Evolutionary conservation across 164 flowering plant genomes (phyloP), one percentile per base, ranked within the genome.

Genomic region (Hamamelis virginiana): DNA sequence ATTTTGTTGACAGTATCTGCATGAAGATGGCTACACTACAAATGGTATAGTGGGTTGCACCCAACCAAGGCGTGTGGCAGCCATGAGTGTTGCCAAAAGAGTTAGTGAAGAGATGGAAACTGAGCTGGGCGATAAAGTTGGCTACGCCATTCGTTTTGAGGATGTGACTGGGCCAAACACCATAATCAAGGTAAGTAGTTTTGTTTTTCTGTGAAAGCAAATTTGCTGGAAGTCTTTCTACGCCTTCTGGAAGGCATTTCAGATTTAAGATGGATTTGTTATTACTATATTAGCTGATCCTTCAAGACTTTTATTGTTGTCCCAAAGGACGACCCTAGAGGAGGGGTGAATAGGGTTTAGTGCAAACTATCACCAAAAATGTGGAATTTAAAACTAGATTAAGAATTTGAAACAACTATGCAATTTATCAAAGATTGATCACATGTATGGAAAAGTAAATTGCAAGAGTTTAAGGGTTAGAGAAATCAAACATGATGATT

Each of bases 71-170:
- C 94, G 96, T 82, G 99, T 93, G 50, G 99, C 98, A 19, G 98
- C 99, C 14, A 93, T 96, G 99, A 93, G 99, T 81, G 99, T 96
- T 63, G 99, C 99, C 8, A 96, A 96, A 74, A 81, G 99, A 80
- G 99, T 93, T n/a, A 95, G 99, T 52, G 98, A 95, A 72, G 99
- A 95, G 75, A 95, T 95, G 99, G 97, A 92, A 73, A 88, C 94
- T 46, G 94, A 91, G 62, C 77, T 95, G 41, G 98, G 98, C 6
- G 95, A 90, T 69, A 85, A 83, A 79, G 96, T 95, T 73, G 99
- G 98, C 22, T 95, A 95, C 82, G 96, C 98, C 25, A 95, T 95
- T 67, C 91, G 97, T 59, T 95, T 95, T 81, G 99, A 95, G 76
- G 99, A 95, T 81, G 92, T 86, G 28, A 92, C 98, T 71, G 94